phyloP scores from a whole-genome alignment of 352 stramenopile species.

The Phytophthora macrochlamydospora region DNA sequence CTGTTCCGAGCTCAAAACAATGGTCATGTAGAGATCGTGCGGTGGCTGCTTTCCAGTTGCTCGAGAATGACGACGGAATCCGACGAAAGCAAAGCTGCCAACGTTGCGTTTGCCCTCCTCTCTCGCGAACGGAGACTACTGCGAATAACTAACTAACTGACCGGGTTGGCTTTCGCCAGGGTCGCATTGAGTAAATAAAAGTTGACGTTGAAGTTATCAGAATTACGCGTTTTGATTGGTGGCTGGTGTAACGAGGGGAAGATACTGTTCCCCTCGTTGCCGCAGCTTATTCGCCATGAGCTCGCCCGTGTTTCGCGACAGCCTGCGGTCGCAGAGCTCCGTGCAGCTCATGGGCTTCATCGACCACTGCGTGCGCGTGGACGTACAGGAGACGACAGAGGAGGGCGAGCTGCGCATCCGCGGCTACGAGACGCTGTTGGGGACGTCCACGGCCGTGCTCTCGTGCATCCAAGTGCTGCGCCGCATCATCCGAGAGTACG shows the following conservation, averaged over 20 bases:
- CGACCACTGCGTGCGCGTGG: conserved; percentile 53
- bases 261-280: too few relatives aligned
- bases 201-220: background rate
- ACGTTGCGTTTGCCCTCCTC: too few relatives aligned
- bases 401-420: conserved; percentile 73
- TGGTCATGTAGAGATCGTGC: too few relatives aligned
- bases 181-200: too few relatives aligned
- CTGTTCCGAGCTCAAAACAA: too few relatives aligned
- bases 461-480: conserved; percentile 82
- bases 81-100: too few relatives aligned
- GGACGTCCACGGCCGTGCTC: conserved; percentile 70
- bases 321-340: conserved; percentile 75
- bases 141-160: too few relatives aligned
- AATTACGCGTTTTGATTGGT: background rate
- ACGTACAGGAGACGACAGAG: conserved; percentile 58
- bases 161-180: too few relatives aligned
- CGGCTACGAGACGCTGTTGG: conserved; percentile 78
- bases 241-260: background rate
- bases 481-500: conserved; percentile 87
- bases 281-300: conserved; percentile 1
- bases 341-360: conserved; percentile 87
- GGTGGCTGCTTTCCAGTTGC: too few relatives aligned
- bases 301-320: conserved; percentile 16
- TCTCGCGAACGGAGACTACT: too few relatives aligned
- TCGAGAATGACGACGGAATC: too few relatives aligned